Conservation (phyloP, 768 basidiomycete species). For the Mycena metata region DNA sequence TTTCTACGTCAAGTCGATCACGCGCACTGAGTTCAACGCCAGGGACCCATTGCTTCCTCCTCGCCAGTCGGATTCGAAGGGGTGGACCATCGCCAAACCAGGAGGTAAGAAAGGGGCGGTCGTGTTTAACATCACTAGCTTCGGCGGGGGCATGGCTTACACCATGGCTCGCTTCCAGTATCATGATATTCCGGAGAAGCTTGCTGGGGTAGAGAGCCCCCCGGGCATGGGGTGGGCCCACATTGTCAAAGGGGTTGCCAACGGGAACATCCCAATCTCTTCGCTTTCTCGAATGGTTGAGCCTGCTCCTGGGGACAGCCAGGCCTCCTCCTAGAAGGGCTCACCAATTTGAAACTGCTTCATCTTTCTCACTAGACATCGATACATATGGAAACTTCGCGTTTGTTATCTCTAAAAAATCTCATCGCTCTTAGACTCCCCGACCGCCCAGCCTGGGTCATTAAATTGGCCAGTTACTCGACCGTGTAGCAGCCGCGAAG, state of each 20-base stretch:
- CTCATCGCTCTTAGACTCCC: too few species aligned
- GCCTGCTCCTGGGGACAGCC: not conserved
- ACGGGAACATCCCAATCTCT: conserved; percentile 20
- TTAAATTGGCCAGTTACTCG: too few species aligned
- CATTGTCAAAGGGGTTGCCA: conserved; percentile 5
- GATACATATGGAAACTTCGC: too few species aligned
- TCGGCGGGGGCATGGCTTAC: not conserved
- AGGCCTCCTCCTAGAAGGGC: not conserved
- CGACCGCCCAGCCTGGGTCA: too few species aligned
- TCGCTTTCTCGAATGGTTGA: not conserved
- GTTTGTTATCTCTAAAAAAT: too few species aligned
- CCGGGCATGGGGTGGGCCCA: not conserved
- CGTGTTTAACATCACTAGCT: not conserved
- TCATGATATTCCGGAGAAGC: conserved; percentile 10
- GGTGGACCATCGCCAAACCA: too few species aligned
- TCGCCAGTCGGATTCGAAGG: too few species aligned
- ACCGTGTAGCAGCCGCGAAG: too few species aligned
- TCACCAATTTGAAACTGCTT: not conserved
- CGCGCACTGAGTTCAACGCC: not conserved
- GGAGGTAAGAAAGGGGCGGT: too few species aligned
- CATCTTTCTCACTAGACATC: too few species aligned
- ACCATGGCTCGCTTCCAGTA: not conserved
- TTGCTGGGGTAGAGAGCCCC: not conserved
- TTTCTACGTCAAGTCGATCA: conserved; percentile 4
- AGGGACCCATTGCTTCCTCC: not conserved